Evolutionary conservation across 2,329 filamentous ascomycete species (phyloP), one percentile per base, ranked within the genome.

Genomic region (Fusarium xyrophilum): DNA sequence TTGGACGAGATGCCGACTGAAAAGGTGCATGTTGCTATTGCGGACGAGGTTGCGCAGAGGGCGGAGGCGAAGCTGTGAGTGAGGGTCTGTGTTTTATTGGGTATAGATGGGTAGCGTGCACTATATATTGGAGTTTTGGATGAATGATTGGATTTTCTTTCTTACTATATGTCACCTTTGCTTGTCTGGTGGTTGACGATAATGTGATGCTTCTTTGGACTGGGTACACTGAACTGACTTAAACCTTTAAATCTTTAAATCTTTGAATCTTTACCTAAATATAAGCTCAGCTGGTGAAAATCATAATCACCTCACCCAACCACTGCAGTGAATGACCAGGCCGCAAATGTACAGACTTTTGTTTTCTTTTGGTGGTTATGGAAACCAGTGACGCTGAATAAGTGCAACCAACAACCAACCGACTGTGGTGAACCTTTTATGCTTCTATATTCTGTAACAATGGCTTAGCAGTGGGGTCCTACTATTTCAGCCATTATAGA

Each of bases 1-100:
- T 76, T 89, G 2, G 80, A 83, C 15, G 83, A 90, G 35, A 78
- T 91, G 58, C 72, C 72, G 3, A 59, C 68, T 52, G 59, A 73
- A 13, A 66, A 74, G 63, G 72, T 73, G 36, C 63, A 74, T 56
- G 12, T 63, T 46, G 72, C 70, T 25, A 74, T 73, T 57, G 38
- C 59, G 15, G 72, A 73, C 12, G 73, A 72, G 72, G 72, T 74
- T 48, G 70, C 60, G 12, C 69, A 74, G 36, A 67, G 75, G 33
- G 67, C 74, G 4, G 64, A 70, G 40, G 46, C 67, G 40, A 70
- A 66, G 58, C 42, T 74, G 42, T 72, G 2, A 51, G 42, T 4
- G 5, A 5, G 8, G 6, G 11, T 25, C 60, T 52, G n/a, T 23
- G 23, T 9, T 39, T 61, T 35, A 19, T 4, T 28, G n/a, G 12